Evolutionary conservation across 495 filamentous ascomycete genomes (phyloP).

Genomic region (Neurospora sp.): DNA sequence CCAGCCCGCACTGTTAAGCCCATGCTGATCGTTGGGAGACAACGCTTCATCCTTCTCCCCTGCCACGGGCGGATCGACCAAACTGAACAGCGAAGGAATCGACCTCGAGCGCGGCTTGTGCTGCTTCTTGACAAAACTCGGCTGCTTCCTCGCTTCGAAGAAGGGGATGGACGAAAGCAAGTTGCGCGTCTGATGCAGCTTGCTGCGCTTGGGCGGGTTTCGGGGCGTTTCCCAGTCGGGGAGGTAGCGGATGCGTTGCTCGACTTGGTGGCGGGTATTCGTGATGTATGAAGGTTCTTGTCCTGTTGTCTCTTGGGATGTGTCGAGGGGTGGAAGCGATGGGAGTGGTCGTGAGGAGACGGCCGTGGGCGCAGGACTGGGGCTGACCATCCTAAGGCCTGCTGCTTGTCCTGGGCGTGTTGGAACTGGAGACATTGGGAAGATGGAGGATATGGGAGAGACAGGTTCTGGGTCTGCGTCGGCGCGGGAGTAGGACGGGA

Average conservation of each 20-base stretch:
- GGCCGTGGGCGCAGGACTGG: not conserved
- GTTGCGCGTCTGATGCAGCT: not conserved
- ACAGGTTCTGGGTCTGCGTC: not conserved
- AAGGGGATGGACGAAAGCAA: not conserved
- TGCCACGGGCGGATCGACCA: not conserved
- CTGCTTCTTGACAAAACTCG: not conserved
- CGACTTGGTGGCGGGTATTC: not conserved
- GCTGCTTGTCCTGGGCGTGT: not conserved
- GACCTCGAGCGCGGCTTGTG: not conserved
- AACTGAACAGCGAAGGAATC: not conserved
- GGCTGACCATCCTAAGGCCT: not conserved
- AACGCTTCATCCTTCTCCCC: not conserved
- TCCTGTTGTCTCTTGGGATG: not conserved
- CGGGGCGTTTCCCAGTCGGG: slow-evolving; percentile 31
- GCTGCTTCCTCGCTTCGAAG: slow-evolving; percentile 1
- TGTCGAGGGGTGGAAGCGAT: not conserved
- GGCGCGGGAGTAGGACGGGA: not conserved
- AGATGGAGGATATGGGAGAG: not conserved
- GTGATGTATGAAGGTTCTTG: not conserved
- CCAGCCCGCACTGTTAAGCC: not conserved
- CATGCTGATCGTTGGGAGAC: not conserved
- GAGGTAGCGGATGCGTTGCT: slow-evolving; percentile 14
- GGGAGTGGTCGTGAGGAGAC: not conserved
- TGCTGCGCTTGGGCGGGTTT: slow-evolving; percentile 23
- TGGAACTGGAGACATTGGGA: not conserved